Base-by-base conservation (phyloP, 148 eudicot species). In the Simmondsia chinensis region DNA sequence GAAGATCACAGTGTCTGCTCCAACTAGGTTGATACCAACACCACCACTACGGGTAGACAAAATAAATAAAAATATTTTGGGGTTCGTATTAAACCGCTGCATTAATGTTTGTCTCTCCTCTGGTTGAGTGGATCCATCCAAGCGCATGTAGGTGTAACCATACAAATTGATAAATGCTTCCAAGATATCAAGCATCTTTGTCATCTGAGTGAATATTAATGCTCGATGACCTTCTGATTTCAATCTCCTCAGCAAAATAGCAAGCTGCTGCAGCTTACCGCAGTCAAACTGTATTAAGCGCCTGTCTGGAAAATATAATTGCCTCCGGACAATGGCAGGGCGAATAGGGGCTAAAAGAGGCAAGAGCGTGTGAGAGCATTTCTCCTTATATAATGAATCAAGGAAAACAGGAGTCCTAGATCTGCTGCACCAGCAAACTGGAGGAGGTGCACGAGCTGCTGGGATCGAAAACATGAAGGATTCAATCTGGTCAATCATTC, bases 401-500 rank as follows among this genome's bases (percentile, higher is more conserved):
- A 80, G 14, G 57, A 93, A 79, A 28, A 73, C 83, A 50, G 89
- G 69, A 38, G 55, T 50, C 48, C 67, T 67, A 11, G 65, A 59
- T 65, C 67, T 86, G 48, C 83, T 86, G 77, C 82, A 86, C 99
- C 99, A 93, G 61, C 87, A 82, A 69, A 66, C 50, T 54, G 94
- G 94, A 1, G 79, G 61, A 4, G 96, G 82, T 12, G 87, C 86
- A 45, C 99, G 86, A 41, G 99, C 99, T 39, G 99, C 96, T 15
- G 99, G 99, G 67, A 93, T 93, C 45, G 94, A 81, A 73, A 93
- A 93, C 99, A 93, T 86, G 68, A 82, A 93, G 58, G 84, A 78
- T 57, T 82, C 99, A 39, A 93, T 82, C 63, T 77, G 87, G 68
- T 80, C 87, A 56, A 61, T 75, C 76, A 80, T 80, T 53, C 61